Percentiles rank a stretch among this genome's conserved stretches.
phyloP scores from a whole-genome alignment of 2,329 filamentous ascomycete genomes.

The Neocucurbitaria cava region DNA sequence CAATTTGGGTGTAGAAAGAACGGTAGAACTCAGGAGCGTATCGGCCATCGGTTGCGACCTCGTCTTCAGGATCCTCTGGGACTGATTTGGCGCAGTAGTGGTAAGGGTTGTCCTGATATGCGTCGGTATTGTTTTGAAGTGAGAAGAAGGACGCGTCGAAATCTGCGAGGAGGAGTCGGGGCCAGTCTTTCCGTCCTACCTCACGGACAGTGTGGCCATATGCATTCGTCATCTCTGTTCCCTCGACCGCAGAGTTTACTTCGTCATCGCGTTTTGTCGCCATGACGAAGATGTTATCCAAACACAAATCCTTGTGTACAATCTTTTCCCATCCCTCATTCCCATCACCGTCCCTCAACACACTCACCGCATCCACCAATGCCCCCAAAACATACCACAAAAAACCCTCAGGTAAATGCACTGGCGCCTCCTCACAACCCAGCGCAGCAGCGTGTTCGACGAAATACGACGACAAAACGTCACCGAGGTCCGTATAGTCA shows the following conservation, averaged over 20 bases:
- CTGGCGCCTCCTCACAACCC: no score
- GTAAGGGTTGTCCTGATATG: conserved; percentile 10
- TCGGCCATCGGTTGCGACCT: no score
- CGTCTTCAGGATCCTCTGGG: no score
- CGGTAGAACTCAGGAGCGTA: no score
- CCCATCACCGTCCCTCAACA: conserved; percentile 1
- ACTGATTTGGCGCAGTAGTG: no score
- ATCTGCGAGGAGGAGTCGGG: conserved; percentile 3
- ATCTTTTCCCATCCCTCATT: conserved; percentile 4
- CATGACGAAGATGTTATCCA: conserved; percentile 11
- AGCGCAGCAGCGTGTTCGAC: no score
- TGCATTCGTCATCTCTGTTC: no score
- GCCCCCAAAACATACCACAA: conserved; percentile 11
- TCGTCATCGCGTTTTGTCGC: neutral
- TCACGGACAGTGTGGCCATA: no score
- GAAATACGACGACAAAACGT: neutral
- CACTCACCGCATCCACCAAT: neutral
- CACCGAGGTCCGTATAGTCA: neutral
- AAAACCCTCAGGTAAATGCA: conserved; percentile 2
- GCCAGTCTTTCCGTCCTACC: conserved; percentile 1
- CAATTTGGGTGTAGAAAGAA: no score
- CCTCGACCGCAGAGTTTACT: no score
- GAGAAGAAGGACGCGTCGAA: conserved; percentile 10
- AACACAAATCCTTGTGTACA: conserved; percentile 4
- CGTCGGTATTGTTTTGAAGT: conserved; percentile 2